phyloP scores from a whole-genome alignment of 768 basidiomycete species.

The Leccinum sublutescens region DNA sequence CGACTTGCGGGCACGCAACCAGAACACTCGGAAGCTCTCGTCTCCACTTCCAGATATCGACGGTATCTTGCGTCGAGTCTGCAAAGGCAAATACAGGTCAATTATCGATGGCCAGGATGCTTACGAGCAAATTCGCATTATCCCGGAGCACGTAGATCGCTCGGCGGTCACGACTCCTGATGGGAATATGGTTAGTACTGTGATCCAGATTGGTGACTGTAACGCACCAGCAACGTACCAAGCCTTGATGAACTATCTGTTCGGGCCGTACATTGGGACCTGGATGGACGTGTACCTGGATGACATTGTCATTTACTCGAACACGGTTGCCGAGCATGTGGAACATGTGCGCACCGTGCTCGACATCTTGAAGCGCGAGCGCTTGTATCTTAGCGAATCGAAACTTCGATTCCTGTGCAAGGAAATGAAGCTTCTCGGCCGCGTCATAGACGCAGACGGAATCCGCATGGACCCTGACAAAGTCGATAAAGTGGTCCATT shows the following conservation, averaged over 20 bases:
- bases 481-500: conserved; percentile 33
- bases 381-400: conserved; percentile 34
- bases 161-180: conserved; percentile 36
- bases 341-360: conserved; percentile 33
- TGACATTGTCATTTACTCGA: conserved; percentile 4
- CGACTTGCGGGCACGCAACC: conserved; percentile 10
- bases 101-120: conserved; percentile 18
- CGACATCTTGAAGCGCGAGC: conserved; percentile 32
- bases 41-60: conserved; percentile 20
- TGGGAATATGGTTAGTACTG: conserved; percentile 37
- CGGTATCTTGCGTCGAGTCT: conserved; percentile 3
- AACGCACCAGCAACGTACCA: conserved; percentile 48
- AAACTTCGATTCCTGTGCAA: conserved; percentile 36
- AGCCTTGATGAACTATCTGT: conserved; percentile 7
- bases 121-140: conserved; percentile 20
- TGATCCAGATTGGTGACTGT: conserved; percentile 24
- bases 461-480: conserved; percentile 46
- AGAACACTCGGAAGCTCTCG: conserved; percentile 16
- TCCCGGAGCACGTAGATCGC: conserved; percentile 13
- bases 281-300: conserved; percentile 13
- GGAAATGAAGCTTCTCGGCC: conserved; percentile 35
- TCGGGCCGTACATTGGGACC: background rate
- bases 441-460: conserved; percentile 35
- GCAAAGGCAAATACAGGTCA: background rate
- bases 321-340: conserved; percentile 29